A percentile compares a stretch with the other conserved stretches of the same genome.
These are phyloP conservation scores for Yarrowia sp. DNA, from an alignment of 805 yeast species.

Conservation along the genomic window DNA sequence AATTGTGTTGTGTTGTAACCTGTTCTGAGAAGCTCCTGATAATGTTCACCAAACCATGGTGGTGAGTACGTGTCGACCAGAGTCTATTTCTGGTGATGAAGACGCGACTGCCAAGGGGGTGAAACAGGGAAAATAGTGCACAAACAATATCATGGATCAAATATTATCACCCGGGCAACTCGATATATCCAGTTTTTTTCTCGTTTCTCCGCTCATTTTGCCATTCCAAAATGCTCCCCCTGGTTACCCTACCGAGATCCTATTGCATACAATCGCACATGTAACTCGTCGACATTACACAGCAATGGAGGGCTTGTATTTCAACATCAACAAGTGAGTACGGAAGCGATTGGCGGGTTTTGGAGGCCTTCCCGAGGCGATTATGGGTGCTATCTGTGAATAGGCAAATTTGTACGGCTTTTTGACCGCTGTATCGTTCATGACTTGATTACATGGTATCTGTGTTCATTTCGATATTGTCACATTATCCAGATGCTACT, in stretches of 20 bases:
- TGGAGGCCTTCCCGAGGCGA: not conserved
- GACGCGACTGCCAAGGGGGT: not conserved
- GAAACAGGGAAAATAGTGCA: no score
- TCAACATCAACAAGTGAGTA: conserved; percentile 73
- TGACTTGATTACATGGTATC: no score
- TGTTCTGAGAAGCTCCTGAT: not conserved
- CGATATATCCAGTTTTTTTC: no score
- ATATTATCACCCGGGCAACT: no score
- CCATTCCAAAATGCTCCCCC: not conserved
- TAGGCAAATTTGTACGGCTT: not conserved
- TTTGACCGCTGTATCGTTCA: no score
- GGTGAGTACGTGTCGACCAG: conserved; percentile 25
- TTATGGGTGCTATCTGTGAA: not conserved
- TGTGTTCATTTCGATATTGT: no score
- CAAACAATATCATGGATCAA: not conserved
- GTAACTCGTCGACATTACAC: conserved; percentile 37
- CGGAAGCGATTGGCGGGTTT: not conserved
- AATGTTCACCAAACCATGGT: conserved; percentile 30
- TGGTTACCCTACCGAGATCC: conserved; percentile 36
- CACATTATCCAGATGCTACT: no score
- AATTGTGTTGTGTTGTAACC: not conserved
- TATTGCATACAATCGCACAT: conserved; percentile 33
- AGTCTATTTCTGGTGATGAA: not conserved
- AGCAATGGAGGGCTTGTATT: conserved; percentile 89
- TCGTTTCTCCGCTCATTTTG: no score